Base-by-base conservation (phyloP, 345 rosid genomes). In the Microcos paniculata region DNA sequence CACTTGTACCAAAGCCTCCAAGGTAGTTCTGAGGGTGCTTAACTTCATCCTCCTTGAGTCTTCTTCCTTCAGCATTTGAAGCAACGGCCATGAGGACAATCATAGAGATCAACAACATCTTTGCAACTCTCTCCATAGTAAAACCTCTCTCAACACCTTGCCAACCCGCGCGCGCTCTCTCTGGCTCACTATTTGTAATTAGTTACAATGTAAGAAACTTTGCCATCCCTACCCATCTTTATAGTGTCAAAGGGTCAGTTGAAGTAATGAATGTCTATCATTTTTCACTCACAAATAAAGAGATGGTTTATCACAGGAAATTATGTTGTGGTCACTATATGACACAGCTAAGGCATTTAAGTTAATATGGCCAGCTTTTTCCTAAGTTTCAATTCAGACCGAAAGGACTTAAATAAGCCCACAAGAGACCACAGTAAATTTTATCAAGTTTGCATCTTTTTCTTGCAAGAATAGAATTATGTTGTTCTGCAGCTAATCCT, bases 11-110 rank as follows among this genome's bases (percentile, higher is more conserved):
- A 77, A 78, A 66, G 16, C 73, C 62, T 26, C 84, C 83, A 3
- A 66, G 40, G 70, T 65, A 83, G 78, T 83, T 83, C 35, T 77
- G 80, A 1, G 83, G 82, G 3, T 74, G 67, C 6, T 62, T 70
- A 31, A 51, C 80, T 73, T 77, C 57, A 14, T 79, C 81, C 64
- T 83, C 81, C 43, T 73, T 19, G 6, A 80, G 76, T 18, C 5
- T 62, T 74, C 83, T 75, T 46, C 78, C 81, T 74, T 72, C 77
- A 31, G 62, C 77, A 1, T 42, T 66, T 10, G 59, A 48, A n/a
- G 66, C 64, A 48, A 70, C 53, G 14, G 62, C 64, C 77, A 55
- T 8, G 10, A 71, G 43, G 33, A 75, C 14, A 10, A 83, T 26
- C 71, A 67, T 14, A 9, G 68, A 61, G 15, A 62, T 74, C 75